A percentile compares a stretch with the other conserved stretches of the same genome.
These are phyloP conservation scores for Pseudonectria buxi DNA, from an alignment of 2,329 filamentous ascomycete genomes.

Conservation along the genomic window DNA sequence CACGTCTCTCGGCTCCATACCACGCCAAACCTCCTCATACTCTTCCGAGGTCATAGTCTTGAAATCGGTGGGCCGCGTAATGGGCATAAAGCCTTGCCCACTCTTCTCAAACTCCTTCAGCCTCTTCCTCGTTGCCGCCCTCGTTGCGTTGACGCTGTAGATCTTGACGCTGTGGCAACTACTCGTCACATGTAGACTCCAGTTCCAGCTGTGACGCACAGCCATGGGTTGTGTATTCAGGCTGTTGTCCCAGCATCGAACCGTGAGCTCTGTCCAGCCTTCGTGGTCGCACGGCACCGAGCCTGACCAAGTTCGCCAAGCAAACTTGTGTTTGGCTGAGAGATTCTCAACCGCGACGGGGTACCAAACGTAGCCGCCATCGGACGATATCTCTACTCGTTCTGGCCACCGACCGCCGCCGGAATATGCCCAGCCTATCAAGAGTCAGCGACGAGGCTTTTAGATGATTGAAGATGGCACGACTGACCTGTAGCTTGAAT, in stretches of 20 bases:
- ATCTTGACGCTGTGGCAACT: conserved; percentile 54
- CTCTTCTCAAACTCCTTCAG: conserved; percentile 47
- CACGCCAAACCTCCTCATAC: too few relatives aligned
- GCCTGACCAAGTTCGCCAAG: conserved; percentile 59
- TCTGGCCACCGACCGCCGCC: conserved; percentile 54
- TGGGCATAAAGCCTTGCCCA: too few relatives aligned
- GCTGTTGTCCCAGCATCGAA: conserved; percentile 55
- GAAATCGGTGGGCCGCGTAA: too few relatives aligned
- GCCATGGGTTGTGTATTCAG: conserved; percentile 53
- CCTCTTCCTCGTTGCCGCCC: conserved; percentile 39
- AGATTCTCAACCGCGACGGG: conserved; percentile 53
- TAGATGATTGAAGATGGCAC: not conserved
- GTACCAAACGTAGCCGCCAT: conserved; percentile 61
- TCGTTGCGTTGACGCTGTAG: conserved; percentile 54
- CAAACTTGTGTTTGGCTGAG: conserved; percentile 53
- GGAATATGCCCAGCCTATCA: conserved; percentile 51
- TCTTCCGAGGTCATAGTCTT: too few relatives aligned
- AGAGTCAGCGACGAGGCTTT: conserved; percentile 15
- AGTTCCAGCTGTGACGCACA: conserved; percentile 54
- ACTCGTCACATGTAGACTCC: conserved; percentile 59
- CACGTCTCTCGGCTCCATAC: too few relatives aligned
- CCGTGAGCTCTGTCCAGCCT: conserved; percentile 54
- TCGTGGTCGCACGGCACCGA: conserved; percentile 57
- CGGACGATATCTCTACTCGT: conserved; percentile 55
- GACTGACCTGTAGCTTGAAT: conserved; percentile 39